These are phyloP conservation scores for Euphorbia corollata DNA, from an alignment of 441 rosid species.

Conservation along the genomic window DNA sequence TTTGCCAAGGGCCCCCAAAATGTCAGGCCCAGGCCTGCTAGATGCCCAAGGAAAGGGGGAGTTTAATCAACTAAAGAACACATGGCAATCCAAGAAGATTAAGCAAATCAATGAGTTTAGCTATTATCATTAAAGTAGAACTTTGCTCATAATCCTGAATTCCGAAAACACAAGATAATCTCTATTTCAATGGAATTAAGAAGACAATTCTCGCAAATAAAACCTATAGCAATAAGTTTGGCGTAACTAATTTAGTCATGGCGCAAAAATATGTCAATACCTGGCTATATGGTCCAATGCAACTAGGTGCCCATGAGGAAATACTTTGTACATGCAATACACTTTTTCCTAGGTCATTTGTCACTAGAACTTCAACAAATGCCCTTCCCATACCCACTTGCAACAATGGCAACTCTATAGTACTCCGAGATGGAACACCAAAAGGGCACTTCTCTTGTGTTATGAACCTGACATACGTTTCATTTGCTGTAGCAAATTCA, in stretches of 20 bases:
- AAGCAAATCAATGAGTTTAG: background rate
- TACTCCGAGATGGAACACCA: conserved; percentile 98
- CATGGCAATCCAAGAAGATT: background rate
- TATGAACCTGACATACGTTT: conserved; percentile 72
- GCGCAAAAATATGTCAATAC: conserved; percentile 24
- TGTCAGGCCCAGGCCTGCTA: no score
- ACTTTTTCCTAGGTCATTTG: conserved; percentile 60
- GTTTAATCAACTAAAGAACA: background rate
- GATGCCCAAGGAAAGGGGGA: background rate
- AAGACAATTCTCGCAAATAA: conserved; percentile 6
- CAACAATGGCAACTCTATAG: conserved; percentile 77
- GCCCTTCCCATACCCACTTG: conserved; percentile 71
- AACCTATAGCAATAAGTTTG: background rate
- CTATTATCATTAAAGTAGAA: background rate
- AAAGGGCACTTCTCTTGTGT: conserved; percentile 80
- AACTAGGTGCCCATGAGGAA: conserved; percentile 97
- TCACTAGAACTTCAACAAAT: conserved; percentile 68
- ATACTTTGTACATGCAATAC: conserved; percentile 96
- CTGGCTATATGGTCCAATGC: conserved; percentile 99
- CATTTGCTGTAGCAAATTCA: conserved; percentile 68
- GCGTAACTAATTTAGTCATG: background rate
- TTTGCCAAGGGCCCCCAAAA: no score
- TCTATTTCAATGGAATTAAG: conserved; percentile 2
- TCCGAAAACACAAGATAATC: conserved; percentile 2
- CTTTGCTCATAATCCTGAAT: conserved; percentile 6